These are phyloP conservation scores for Rhizopus sp. DNA, from an alignment of 371 early-diverging fungal genomes.

Conservation along the genomic window DNA sequence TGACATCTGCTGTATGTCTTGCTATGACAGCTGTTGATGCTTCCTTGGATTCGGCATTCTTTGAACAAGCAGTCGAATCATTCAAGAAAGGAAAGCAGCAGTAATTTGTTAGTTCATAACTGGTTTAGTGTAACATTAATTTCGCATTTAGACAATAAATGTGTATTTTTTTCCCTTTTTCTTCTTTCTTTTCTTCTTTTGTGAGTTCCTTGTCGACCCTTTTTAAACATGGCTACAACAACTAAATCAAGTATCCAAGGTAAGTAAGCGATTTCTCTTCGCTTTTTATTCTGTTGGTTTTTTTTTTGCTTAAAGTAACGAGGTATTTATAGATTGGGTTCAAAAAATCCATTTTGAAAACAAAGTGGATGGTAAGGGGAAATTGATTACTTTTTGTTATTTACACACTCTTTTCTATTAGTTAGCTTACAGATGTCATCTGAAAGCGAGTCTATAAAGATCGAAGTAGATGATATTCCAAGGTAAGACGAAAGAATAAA, in stretches of 20 bases:
- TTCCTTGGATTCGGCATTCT: constrained; percentile 29
- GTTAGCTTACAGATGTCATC: constrained; percentile 35
- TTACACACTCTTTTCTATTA: constrained; percentile 14
- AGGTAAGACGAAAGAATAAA: constrained; percentile 8
- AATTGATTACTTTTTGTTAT: neutral
- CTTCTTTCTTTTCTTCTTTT: constrained; percentile 2
- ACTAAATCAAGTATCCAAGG: neutral
- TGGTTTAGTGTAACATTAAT: constrained; percentile 6
- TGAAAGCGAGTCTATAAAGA: constrained; percentile 37
- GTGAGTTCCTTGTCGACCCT: neutral
- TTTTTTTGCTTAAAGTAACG: neutral
- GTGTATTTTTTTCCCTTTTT: neutral
- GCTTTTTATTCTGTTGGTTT: neutral
- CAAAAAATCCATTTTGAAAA: constrained; percentile 42
- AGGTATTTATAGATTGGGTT: constrained; percentile 35
- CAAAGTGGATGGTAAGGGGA: constrained; percentile 36
- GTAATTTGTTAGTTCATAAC: constrained; percentile 4
- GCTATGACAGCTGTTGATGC: constrained; percentile 42
- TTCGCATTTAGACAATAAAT: constrained; percentile 2
- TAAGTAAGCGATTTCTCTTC: neutral
- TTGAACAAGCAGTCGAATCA: constrained; percentile 26
- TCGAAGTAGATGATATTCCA: constrained; percentile 36
- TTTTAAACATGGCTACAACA: constrained; percentile 2
- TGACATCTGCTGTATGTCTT: constrained; percentile 51
- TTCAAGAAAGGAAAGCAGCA: constrained; percentile 35